These are phyloP conservation scores for Byssothecium circinans DNA, from an alignment of 2,329 filamentous ascomycete species.

Conservation along the genomic window DNA sequence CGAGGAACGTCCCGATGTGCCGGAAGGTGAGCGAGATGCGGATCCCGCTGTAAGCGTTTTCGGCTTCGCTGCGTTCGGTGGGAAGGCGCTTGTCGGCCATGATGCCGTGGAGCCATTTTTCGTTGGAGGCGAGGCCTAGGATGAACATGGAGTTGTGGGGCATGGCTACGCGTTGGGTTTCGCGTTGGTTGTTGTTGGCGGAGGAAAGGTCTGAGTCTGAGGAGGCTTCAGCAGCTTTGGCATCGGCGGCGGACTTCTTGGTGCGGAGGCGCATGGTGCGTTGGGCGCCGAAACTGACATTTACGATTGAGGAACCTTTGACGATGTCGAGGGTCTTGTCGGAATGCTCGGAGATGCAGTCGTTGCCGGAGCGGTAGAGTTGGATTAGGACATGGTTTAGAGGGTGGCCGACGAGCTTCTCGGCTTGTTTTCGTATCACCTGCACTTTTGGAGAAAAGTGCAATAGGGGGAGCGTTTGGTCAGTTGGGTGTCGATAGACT, in stretches of 20 bases:
- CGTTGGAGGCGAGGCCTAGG: slow-evolving; percentile 80
- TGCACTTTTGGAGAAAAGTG: slow-evolving; percentile 75
- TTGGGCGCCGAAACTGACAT: slow-evolving; percentile 90
- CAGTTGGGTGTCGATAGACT: slow-evolving; percentile 91
- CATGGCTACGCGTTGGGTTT: slow-evolving; percentile 69
- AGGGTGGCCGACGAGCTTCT: slow-evolving; percentile 72
- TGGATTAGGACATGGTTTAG: slow-evolving; percentile 94
- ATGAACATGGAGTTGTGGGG: slow-evolving; percentile 88
- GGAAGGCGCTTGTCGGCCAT: slow-evolving; percentile 76
- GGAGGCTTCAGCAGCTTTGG: slow-evolving; percentile 31
- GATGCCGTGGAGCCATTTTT: slow-evolving; percentile 89
- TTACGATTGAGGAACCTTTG: slow-evolving; percentile 79
- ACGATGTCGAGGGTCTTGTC: slow-evolving; percentile 95
- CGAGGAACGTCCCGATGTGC: slow-evolving; percentile 81
- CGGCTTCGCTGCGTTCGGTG: slow-evolving; percentile 67
- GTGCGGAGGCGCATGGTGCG: slow-evolving; percentile 87
- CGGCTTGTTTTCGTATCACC: slow-evolving; percentile 67
- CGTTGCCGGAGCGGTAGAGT: slow-evolving; percentile 82
- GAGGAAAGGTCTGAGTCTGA: not conserved
- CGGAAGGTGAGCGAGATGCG: slow-evolving; percentile 93
- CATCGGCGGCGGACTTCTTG: slow-evolving; percentile 58
- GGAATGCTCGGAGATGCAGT: slow-evolving; percentile 95
- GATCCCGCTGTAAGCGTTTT: slow-evolving; percentile 71
- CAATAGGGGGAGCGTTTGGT: slow-evolving; percentile 77
- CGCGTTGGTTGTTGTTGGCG: slow-evolving; percentile 23